These are phyloP conservation scores for Amoeboaphelidium protococcarum DNA, from an alignment of 371 early-diverging fungal species.

Conservation along the genomic window DNA sequence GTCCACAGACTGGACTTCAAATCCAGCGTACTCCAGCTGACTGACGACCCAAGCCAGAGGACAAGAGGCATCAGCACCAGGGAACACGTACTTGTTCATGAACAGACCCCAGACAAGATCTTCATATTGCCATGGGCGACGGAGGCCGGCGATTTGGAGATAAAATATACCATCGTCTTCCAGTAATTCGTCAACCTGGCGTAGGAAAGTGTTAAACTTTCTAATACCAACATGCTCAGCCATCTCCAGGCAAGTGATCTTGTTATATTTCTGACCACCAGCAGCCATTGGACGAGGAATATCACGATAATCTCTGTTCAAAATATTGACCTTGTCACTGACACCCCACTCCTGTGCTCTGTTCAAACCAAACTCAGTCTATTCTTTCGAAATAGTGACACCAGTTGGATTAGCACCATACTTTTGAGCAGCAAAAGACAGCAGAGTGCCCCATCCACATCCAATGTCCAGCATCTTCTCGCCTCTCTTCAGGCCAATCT, in stretches of 20 bases:
- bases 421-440: conserved; percentile 63
- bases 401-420: conserved; percentile 66
- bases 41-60: conserved; percentile 56
- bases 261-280: conserved; percentile 37
- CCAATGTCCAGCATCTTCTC: conserved; percentile 86
- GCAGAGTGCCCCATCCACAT: conserved; percentile 92
- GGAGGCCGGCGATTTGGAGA: conserved; percentile 86
- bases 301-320: conserved; percentile 87
- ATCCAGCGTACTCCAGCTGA: conserved; percentile 1
- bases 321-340: conserved; percentile 33
- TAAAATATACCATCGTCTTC: conserved; percentile 87
- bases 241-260: conserved; percentile 86
- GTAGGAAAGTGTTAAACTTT: conserved; percentile 66
- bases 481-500: conserved; percentile 56
- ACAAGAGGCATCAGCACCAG: conserved; percentile 87
- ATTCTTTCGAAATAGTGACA: conserved; percentile 72
- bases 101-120: conserved; percentile 31
- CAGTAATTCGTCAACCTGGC: conserved; percentile 25
- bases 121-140: conserved; percentile 28
- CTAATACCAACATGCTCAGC: conserved; percentile 91
- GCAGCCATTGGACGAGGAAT: conserved; percentile 33
- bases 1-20: conserved; percentile 22
- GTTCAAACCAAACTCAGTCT: conserved; percentile 57
- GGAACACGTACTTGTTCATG: conserved; percentile 94
- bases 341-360: conserved; percentile 61